Conservation (phyloP, 1,284 basidiomycete genomes). For the Stygiomarasmius scandens region DNA sequence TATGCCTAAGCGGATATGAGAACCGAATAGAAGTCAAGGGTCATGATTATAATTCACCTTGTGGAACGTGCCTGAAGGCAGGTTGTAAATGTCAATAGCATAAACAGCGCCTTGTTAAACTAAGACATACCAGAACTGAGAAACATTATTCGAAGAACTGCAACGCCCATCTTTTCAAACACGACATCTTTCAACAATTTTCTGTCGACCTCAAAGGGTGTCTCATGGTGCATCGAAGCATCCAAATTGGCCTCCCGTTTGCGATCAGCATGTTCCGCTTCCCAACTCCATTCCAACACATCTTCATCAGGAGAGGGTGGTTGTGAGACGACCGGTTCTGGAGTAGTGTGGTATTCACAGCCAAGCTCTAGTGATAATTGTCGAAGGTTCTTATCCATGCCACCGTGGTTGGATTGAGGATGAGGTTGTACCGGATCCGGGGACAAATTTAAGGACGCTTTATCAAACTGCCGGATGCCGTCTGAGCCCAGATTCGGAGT, state of each 20-base stretch:
- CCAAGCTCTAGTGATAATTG: constrained; percentile 6
- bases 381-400: constrained; percentile 16
- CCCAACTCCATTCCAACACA: constrained; percentile 65
- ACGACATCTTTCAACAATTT: constrained; percentile 74
- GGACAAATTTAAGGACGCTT: background rate
- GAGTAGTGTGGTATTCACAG: background rate
- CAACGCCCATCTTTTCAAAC: constrained; percentile 62
- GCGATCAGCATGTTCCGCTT: constrained; percentile 65
- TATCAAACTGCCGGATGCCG: background rate
- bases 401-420: background rate
- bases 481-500: background rate
- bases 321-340: background rate
- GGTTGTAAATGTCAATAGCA: constrained; percentile 7
- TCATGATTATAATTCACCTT: constrained; percentile 44
- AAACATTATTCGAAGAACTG: constrained; percentile 71
- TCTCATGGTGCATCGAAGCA: constrained; percentile 55
- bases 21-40: background rate
- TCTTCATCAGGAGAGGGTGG: constrained; percentile 2
- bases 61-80: constrained; percentile 70
- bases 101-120: too few species aligned
- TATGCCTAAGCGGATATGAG: constrained; percentile 64
- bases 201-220: constrained; percentile 73
- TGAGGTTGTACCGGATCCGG: background rate
- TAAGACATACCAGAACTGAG: constrained; percentile 66
- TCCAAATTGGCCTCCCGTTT: constrained; percentile 62